A percentile compares a stretch with the other conserved stretches of the same genome.
Conservation (phyloP, 768 basidiomycete species). For the Lactarius sp. region DNA sequence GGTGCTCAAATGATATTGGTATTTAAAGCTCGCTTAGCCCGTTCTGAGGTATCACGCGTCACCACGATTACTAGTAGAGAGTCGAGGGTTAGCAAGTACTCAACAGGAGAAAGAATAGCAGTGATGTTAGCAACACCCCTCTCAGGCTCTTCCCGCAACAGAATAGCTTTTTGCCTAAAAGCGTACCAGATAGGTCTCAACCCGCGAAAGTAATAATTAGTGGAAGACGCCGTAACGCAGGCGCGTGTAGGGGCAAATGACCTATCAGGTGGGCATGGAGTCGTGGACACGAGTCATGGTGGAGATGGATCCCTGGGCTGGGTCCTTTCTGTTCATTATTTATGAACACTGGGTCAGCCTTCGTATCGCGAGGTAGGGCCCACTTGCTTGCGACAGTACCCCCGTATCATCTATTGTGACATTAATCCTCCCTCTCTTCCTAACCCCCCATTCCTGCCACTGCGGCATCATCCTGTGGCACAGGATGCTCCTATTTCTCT, state of each 20-base stretch:
- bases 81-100: background rate
- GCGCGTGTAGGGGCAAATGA: conserved; percentile 19
- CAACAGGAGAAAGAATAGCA: background rate
- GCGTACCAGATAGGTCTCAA: background rate
- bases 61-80: background rate
- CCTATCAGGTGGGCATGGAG: conserved; percentile 16
- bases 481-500: background rate
- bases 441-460: background rate
- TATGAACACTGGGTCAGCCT: conserved; percentile 5
- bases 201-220: conserved; percentile 8
- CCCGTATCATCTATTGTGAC: background rate
- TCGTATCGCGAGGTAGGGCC: background rate
- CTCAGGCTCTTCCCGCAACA: background rate
- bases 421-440: background rate
- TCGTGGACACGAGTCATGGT: background rate
- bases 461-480: background rate
- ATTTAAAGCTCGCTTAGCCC: background rate
- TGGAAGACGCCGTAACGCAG: background rate
- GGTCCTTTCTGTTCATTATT: background rate
- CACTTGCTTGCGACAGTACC: conserved; percentile 3
- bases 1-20: conserved; percentile 3
- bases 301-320: background rate
- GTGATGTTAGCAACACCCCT: background rate
- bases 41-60: too few species aligned
- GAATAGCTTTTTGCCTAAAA: background rate